Evolutionary conservation across 2,329 filamentous ascomycete genomes (phyloP), one percentile per base, ranked within the genome.

Genomic region (Colletotrichum australisinense): DNA sequence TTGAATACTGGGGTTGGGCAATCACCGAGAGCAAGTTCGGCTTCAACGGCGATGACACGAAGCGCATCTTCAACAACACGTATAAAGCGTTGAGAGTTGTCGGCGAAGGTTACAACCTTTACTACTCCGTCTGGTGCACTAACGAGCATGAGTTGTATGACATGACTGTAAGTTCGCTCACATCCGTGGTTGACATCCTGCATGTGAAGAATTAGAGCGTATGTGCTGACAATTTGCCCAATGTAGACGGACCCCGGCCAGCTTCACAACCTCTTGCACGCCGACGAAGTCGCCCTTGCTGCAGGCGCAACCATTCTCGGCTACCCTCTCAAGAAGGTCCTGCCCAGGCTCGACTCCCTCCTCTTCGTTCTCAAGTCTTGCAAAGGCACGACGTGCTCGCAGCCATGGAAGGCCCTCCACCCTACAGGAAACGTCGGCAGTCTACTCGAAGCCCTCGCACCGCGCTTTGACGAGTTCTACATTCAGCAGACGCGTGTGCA

Each of bases 361-460:
- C 82, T 92, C 12, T 83, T 92, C 62, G 88, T 91, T 1, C 84
- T 90, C 58, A 92, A 92, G 81, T 88, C 88, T 1, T 92, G 90
- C 82, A 87, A 88, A 77, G 87, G 84, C 2, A 75, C 80, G 2
- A 83, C 84, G 0, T 92, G 90, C 77, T 80, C 85, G 5, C 80
- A 84, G 38, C 90, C 90, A 0, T 92, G 90, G 90, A 78, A 80
- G 5, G 83, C 85, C 1, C 81, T 92, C 12, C 89, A 91, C 75
- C 88, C 89, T 0, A 81, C 79, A 3, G 87, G 88, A 0, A 79
- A 86, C 67, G 89, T 92, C 1, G 79, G 78, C 46, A 88, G 78
- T 22, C 80, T 92, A 5, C 77, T 77, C 1, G 88, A 90, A 24
- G 90, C 90, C 0, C 79, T 91, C 63, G 76, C 80, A 3, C 60